Evolutionary conservation across 176 grass and related monocot genomes (phyloP), one percentile per base, ranked within the genome.

Genomic region (Rhynchospora breviuscula): DNA sequence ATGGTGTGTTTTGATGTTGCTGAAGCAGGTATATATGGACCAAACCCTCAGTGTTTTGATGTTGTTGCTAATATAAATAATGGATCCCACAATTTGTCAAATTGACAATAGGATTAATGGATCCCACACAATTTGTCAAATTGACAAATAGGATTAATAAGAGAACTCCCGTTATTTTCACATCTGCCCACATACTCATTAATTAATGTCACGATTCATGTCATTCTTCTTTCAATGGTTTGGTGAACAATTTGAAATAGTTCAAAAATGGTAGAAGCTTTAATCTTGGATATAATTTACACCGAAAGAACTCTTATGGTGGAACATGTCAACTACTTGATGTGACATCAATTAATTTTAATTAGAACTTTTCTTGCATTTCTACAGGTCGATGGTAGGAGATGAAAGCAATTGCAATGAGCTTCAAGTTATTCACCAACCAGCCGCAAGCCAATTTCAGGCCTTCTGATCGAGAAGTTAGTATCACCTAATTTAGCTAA

Each of bases 341-440:
- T 57, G 51, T 78, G 25, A 78, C 51, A 57, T 57, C 10, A 75
- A 78, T 7, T 57, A 78, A 23, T 74, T 51, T 13, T 14, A 33
- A 84, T 84, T 10, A 45, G 62, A 70, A 78, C 66, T 43, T 79
- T 85, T 45, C 18, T 86, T 65, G 5, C 19, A 43, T 88, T 53
- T 78, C 53, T 82, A 48, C 83, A 92, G 94, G 85, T 84, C 85
- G 64, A 80, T 89, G 56, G 82, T 89, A 65, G n/a, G 73, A 78
- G 88, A 90, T 81, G 90, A 90, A 70, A 85, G 86, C 52, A 89
- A 87, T 45, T 92, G 78, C 83, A 83, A 85, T 26, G 85, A 92
- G 45, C 78, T 86, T 69, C 89, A 88, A 83, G 83, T 83, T 59
- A 79, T 85, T 68, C 80, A 89, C 59, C 87, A 97, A 45, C 64